Conservation (phyloP, 2,329 filamentous ascomycete genomes). For the Geoglossum cookeanum region DNA sequence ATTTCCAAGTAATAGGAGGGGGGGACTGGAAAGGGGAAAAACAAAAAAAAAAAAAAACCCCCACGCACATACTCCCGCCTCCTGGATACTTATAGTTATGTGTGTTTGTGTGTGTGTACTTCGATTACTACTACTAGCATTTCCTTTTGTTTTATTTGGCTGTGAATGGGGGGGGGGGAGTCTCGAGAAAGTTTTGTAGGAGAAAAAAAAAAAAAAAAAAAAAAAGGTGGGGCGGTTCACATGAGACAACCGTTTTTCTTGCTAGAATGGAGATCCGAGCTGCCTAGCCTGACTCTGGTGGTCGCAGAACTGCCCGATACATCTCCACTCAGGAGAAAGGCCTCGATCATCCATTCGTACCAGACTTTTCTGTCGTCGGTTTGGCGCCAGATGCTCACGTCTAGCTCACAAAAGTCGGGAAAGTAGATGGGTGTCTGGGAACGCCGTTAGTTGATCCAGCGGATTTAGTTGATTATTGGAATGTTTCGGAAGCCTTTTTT, state of each 20-base stretch:
- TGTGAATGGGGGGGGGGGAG: too few species aligned
- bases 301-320: conserved; percentile 35
- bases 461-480: background rate
- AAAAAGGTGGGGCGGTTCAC: conserved; percentile 19
- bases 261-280: conserved; percentile 49
- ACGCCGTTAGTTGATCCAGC: too few species aligned
- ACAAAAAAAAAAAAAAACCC: too few species aligned
- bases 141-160: too few species aligned
- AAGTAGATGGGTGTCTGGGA: conserved; percentile 65
- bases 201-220: background rate
- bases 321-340: conserved; percentile 31
- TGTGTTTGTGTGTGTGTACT: too few species aligned
- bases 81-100: too few species aligned
- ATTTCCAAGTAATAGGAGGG: too few species aligned
- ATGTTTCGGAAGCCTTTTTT: too few species aligned
- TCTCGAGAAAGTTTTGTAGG: too few species aligned
- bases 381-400: conserved; percentile 88
- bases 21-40: too few species aligned
- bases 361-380: conserved; percentile 92
- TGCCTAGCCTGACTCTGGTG: conserved; percentile 43
- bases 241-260: conserved; percentile 52
- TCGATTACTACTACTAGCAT: too few species aligned
- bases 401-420: conserved; percentile 66
- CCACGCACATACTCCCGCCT: too few species aligned
- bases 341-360: conserved; percentile 97